phyloP scores from a whole-genome alignment of 257 asterid species.

The Gentiana straminea region DNA sequence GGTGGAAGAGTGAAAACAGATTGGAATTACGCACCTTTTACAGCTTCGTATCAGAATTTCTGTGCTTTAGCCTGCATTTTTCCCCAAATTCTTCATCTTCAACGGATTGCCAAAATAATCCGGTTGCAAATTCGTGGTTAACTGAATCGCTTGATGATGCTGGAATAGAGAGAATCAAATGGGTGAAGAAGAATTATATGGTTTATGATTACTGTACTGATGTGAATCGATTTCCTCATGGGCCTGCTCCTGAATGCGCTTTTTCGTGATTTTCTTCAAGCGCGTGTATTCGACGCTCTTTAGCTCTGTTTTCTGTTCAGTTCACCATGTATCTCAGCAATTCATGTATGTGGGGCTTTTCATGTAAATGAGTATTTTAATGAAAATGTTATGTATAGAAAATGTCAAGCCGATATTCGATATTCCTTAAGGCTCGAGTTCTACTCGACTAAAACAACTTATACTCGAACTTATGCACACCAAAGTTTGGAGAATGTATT shows the following conservation, averaged over 20 bases:
- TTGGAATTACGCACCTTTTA: constrained; percentile 6
- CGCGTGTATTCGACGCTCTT: no score
- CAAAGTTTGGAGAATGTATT: no score
- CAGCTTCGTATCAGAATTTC: neutral
- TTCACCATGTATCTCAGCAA: no score
- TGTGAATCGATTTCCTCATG: neutral
- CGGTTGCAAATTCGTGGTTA: neutral
- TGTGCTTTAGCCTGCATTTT: neutral
- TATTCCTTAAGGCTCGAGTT: no score
- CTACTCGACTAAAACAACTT: no score
- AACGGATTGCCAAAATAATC: neutral
- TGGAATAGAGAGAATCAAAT: neutral
- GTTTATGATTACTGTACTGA: constrained; percentile 4
- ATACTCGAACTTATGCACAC: no score
- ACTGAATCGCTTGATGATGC: neutral
- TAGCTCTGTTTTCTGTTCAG: no score
- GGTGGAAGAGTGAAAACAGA: constrained; percentile 6
- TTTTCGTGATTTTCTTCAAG: no score
- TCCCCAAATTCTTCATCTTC: neutral
- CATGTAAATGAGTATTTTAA: no score
- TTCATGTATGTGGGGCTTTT: no score
- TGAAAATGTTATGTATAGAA: no score
- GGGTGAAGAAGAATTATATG: constrained; percentile 7
- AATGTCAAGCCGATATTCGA: no score
- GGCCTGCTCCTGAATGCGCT: constrained; percentile 1